Evolutionary conservation across 1,139 yeast genomes (phyloP).

Genomic region (Taphrina populina): DNA sequence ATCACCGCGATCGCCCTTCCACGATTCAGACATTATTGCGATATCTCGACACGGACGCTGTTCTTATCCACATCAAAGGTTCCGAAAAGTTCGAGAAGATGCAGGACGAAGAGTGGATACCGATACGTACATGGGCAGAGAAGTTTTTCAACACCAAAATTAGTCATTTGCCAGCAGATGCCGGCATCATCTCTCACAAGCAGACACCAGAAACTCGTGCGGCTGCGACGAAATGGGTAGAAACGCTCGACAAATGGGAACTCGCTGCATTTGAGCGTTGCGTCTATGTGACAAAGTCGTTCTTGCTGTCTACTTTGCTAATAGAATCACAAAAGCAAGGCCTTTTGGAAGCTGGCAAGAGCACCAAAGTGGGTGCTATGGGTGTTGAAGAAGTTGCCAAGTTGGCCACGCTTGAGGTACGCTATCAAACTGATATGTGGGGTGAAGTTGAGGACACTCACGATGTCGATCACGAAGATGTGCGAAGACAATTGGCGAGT

Average conservation of each 20-base stretch:
- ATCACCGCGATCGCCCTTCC: slow-evolving; percentile 33
- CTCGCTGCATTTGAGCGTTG: slow-evolving; percentile 86
- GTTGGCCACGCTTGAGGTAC: slow-evolving; percentile 76
- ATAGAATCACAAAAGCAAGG: slow-evolving; percentile 35
- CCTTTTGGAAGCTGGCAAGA: slow-evolving; percentile 1
- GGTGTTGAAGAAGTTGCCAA: slow-evolving; percentile 71
- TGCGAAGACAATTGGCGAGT: slow-evolving; percentile 75
- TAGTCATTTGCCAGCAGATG: slow-evolving; percentile 67
- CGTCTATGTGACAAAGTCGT: slow-evolving; percentile 78
- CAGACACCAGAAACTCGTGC: slow-evolving; percentile 62
- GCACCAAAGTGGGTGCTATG: slow-evolving; percentile 37
- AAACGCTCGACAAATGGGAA: slow-evolving; percentile 65
- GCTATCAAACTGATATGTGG: slow-evolving; percentile 85
- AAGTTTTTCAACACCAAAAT: slow-evolving; percentile 58
- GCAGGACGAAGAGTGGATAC: slow-evolving; percentile 74
- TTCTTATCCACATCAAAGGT: slow-evolving; percentile 79
- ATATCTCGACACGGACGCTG: slow-evolving; percentile 89
- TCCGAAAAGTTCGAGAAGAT: slow-evolving; percentile 74
- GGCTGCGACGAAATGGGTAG: slow-evolving; percentile 67
- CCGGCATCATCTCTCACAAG: slow-evolving; percentile 75
- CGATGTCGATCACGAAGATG: slow-evolving; percentile 88
- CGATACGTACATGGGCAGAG: slow-evolving; percentile 69
- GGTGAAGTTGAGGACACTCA: slow-evolving; percentile 99
- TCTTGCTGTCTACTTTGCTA: slow-evolving; percentile 61
- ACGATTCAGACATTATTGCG: slow-evolving; percentile 52